Conservation (phyloP, 495 filamentous ascomycete genomes). For the Penicillium waksmanii region DNA sequence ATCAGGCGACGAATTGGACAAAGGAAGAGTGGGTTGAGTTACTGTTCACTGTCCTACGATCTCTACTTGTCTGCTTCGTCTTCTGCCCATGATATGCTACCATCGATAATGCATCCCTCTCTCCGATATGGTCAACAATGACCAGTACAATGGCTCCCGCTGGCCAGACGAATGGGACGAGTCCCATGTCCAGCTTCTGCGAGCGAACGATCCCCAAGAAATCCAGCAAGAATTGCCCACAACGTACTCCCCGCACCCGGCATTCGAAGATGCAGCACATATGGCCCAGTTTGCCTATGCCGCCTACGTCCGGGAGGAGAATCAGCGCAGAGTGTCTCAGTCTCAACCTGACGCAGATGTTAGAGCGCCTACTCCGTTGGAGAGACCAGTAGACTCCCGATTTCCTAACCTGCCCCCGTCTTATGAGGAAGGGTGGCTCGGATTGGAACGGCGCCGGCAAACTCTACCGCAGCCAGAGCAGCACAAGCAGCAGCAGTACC, state of each 20-base stretch:
- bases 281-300: constrained; percentile 7
- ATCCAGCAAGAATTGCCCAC: not conserved
- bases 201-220: not conserved
- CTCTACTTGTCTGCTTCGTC: too few relatives aligned
- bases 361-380: not conserved
- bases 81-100: not conserved
- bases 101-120: not conserved
- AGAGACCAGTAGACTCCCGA: not conserved
- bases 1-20: too few relatives aligned
- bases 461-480: constrained; percentile 8
- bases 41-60: too few relatives aligned
- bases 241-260: constrained; percentile 3
- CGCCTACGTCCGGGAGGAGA: not conserved
- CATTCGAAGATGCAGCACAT: constrained; percentile 13
- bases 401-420: not conserved
- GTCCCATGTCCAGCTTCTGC: not conserved
- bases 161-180: not conserved
- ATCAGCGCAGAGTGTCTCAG: not conserved
- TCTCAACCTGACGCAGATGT: not conserved
- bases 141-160: not conserved
- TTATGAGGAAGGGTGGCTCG: not conserved
- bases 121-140: constrained; percentile 1
- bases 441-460: not conserved
- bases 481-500: constrained; percentile 7
- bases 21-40: too few relatives aligned